Evolutionary conservation across 2,329 filamentous ascomycete genomes (phyloP).

Genomic region (Fusarium floridanum): DNA sequence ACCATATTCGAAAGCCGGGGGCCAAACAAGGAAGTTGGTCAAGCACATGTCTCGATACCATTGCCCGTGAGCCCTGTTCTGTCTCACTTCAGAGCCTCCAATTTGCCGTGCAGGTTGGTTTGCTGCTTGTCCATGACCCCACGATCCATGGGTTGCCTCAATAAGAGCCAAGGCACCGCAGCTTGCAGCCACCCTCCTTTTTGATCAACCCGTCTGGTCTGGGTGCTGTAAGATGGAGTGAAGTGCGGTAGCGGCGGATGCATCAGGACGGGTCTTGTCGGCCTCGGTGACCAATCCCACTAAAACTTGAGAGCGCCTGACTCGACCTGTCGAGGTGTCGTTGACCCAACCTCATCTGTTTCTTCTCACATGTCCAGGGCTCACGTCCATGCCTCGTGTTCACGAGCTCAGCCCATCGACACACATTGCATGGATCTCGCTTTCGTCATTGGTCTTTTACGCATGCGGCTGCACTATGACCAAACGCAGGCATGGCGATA

Average conservation of each 20-base stretch:
- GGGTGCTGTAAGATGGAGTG: constrained; percentile 29
- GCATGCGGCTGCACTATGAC: constrained; percentile 27
- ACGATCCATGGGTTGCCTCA: not conserved
- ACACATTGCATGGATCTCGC: constrained; percentile 36
- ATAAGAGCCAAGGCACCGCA: not conserved
- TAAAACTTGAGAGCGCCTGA: constrained; percentile 42
- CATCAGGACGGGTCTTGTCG: constrained; percentile 41
- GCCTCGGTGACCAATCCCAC: constrained; percentile 42
- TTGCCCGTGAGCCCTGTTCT: constrained; percentile 32
- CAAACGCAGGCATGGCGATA: constrained; percentile 7
- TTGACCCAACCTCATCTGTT: constrained; percentile 28
- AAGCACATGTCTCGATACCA: constrained; percentile 28
- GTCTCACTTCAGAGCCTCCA: constrained; percentile 40
- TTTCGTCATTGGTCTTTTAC: constrained; percentile 37
- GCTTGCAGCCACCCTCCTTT: constrained; percentile 24
- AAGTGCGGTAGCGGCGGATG: constrained; percentile 34
- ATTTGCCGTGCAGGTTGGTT: constrained; percentile 35
- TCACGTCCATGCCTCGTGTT: constrained; percentile 34
- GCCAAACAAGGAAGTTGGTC: constrained; percentile 21
- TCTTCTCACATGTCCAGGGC: constrained; percentile 34
- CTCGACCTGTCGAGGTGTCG: constrained; percentile 39
- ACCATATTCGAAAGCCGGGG: not conserved
- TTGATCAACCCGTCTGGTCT: constrained; percentile 19
- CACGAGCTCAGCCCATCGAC: constrained; percentile 37
- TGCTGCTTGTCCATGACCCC: constrained; percentile 24